Conservation (phyloP, 345 rosid genomes). For the Ailanthus altissimus region DNA sequence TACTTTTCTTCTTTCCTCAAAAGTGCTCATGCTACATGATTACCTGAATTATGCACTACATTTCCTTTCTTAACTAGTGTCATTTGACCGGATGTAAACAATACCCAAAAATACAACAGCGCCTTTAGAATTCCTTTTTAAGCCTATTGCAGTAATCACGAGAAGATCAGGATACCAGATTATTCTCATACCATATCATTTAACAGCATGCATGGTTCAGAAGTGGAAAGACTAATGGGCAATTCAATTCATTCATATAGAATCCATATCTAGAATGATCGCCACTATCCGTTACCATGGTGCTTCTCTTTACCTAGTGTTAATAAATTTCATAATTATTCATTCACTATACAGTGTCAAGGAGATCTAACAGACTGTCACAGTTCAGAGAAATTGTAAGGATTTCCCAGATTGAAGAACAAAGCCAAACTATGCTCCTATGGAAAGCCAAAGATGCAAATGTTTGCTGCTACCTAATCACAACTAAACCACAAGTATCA, state of each 20-base stretch:
- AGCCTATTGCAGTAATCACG: neutral
- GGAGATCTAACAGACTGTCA: neutral
- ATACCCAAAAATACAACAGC: neutral
- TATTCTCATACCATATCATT: neutral
- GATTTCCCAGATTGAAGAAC: neutral
- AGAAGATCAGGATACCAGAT: neutral
- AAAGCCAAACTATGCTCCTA: neutral
- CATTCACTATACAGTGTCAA: neutral
- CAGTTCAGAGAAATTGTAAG: neutral
- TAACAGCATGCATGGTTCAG: slow-evolving; percentile 1
- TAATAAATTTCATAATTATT: neutral
- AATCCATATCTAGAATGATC: neutral
- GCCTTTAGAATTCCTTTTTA: neutral
- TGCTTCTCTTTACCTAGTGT: neutral
- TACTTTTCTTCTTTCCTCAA: neutral
- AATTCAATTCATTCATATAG: neutral
- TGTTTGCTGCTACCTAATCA: neutral
- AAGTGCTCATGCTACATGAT: neutral
- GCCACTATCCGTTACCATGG: neutral
- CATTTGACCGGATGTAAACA: neutral
- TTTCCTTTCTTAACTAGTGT: neutral
- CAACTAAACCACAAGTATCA: neutral
- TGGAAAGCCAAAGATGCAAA: neutral
- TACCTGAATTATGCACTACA: neutral
- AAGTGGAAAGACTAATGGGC: neutral